Percentiles rank a stretch among this genome's conserved stretches.
phyloP scores from a whole-genome alignment of 129 eudicot species.

The Lonicera japonica region DNA sequence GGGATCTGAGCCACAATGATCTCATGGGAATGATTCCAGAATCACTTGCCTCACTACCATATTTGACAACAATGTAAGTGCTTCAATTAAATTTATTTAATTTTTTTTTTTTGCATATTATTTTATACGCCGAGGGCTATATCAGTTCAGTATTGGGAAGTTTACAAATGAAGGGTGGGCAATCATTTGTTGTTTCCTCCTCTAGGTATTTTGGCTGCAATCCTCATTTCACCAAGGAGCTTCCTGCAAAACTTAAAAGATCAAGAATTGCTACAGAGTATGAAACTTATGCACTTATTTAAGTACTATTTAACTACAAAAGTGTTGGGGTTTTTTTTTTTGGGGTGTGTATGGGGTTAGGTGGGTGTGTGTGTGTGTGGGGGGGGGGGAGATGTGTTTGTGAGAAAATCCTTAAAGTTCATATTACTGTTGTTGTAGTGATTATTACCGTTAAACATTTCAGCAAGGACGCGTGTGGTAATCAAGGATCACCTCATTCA shows the following conservation, averaged over 20 bases:
- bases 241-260: constrained; percentile 35
- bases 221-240: constrained; percentile 33
- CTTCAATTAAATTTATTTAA: constrained; percentile 10
- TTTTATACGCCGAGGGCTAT: neutral
- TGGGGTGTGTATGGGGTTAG: too few species aligned
- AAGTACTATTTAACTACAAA: too few species aligned
- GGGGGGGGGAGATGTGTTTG: too few species aligned
- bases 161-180: neutral
- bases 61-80: constrained; percentile 61
- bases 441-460: constrained; percentile 11
- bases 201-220: constrained; percentile 73
- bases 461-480: constrained; percentile 54
- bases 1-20: constrained; percentile 78
- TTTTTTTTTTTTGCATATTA: neutral
- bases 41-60: constrained; percentile 39
- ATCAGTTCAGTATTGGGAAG: neutral
- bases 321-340: too few species aligned
- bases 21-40: constrained; percentile 55
- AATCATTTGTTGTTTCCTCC: neutral
- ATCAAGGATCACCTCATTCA: constrained; percentile 30
- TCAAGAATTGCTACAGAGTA: constrained; percentile 67
- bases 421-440: too few species aligned
- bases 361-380: too few species aligned
- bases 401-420: too few species aligned
- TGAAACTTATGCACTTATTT: constrained; percentile 20